Conservation (phyloP, 257 asterid species). For the Ligustrum vulgare region DNA sequence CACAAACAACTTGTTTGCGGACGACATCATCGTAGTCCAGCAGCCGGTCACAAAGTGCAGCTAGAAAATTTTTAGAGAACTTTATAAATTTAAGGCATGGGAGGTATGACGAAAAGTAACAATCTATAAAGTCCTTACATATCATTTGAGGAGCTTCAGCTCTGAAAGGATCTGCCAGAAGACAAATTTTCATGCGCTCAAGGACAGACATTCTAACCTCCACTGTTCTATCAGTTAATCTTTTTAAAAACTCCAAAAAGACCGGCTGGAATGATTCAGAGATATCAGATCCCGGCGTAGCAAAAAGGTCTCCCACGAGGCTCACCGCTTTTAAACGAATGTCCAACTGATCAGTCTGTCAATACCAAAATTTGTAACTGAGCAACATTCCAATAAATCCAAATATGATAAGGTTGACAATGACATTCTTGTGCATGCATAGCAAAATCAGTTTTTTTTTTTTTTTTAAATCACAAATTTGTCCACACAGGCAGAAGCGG, state of each 20-base stretch:
- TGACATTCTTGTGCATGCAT: background rate
- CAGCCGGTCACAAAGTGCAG: slow-evolving; percentile 81
- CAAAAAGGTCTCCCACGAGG: slow-evolving; percentile 84
- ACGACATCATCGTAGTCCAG: slow-evolving; percentile 90
- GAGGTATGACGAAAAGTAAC: background rate
- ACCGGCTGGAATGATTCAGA: slow-evolving; percentile 79
- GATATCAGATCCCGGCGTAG: slow-evolving; percentile 63
- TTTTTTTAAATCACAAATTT: slow-evolving; percentile 10
- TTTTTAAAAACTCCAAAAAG: slow-evolving; percentile 77
- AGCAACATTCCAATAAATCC: slow-evolving; percentile 22
- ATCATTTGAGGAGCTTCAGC: slow-evolving; percentile 78
- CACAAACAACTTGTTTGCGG: slow-evolving; percentile 89
- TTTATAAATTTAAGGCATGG: slow-evolving; percentile 16
- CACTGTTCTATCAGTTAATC: slow-evolving; percentile 78
- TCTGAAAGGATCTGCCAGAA: slow-evolving; percentile 70
- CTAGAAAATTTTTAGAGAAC: slow-evolving; percentile 44
- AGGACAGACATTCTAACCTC: slow-evolving; percentile 93
- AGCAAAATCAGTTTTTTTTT: background rate
- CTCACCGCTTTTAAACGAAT: slow-evolving; percentile 79
- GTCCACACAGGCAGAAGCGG: slow-evolving; percentile 2
- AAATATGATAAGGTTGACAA: slow-evolving; percentile 8
- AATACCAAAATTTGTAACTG: slow-evolving; percentile 31
- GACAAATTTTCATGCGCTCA: slow-evolving; percentile 69
- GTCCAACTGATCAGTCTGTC: slow-evolving; percentile 86
- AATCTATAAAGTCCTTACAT: slow-evolving; percentile 50